phyloP scores from a whole-genome alignment of 1,139 yeast species.

The Scheffersomyces cryptocercus region DNA sequence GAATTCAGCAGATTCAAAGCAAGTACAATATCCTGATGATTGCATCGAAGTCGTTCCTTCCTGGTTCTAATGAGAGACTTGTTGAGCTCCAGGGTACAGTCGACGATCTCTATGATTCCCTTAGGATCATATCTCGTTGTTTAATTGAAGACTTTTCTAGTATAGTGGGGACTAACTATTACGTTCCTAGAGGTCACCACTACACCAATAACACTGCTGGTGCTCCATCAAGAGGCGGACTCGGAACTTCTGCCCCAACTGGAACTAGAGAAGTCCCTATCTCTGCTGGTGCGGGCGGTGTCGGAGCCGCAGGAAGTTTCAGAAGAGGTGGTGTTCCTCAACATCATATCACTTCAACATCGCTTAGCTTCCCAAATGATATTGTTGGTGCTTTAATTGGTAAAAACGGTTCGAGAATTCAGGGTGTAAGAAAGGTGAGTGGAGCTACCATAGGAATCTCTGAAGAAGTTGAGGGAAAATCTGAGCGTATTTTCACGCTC shows the following conservation, averaged over 20 bases:
- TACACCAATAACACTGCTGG: slow-evolving; percentile 2
- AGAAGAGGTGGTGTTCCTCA: slow-evolving; percentile 4
- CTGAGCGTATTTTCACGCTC: slow-evolving; percentile 72
- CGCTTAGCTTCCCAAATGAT: slow-evolving; percentile 62
- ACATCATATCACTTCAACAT: slow-evolving; percentile 9
- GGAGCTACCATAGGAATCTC: slow-evolving; percentile 84
- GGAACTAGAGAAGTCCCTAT: slow-evolving; percentile 8
- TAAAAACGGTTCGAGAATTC: slow-evolving; percentile 81
- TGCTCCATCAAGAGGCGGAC: not conserved
- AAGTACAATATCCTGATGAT: slow-evolving; percentile 74
- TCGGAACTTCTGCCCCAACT: not conserved
- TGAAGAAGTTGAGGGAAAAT: slow-evolving; percentile 63
- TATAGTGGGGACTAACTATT: slow-evolving; percentile 65
- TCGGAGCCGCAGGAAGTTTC: slow-evolving; percentile 6
- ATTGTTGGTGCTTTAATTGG: slow-evolving; percentile 93
- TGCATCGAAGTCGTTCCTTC: slow-evolving; percentile 82
- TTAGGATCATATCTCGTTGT: slow-evolving; percentile 68
- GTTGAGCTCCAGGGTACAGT: slow-evolving; percentile 88
- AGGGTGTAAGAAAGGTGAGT: slow-evolving; percentile 77
- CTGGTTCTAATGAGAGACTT: slow-evolving; percentile 82
- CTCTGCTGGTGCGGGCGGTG: slow-evolving; percentile 18
- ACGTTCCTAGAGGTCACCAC: slow-evolving; percentile 52
- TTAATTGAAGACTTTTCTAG: slow-evolving; percentile 71
- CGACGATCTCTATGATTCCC: slow-evolving; percentile 57
- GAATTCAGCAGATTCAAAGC: slow-evolving; percentile 81